Conservation (phyloP, 177 flowering plant species). For the Vitis hybrid region DNA sequence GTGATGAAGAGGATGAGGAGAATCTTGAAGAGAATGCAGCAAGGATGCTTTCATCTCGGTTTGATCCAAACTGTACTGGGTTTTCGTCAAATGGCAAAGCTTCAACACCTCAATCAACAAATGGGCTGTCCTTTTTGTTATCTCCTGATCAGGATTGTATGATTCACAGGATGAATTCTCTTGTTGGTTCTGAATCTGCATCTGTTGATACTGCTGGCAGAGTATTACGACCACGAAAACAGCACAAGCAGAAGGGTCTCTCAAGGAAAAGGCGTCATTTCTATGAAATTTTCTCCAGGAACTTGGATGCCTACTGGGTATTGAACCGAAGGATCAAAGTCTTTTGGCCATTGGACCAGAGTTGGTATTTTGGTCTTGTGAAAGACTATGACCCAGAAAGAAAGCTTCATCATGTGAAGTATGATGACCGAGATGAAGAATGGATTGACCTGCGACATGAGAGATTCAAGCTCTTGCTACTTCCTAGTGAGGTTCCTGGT, state of each 20-base stretch:
- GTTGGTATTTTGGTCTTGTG: slow-evolving; percentile 89
- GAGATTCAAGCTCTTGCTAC: slow-evolving; percentile 80
- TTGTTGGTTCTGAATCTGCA: slow-evolving; percentile 36
- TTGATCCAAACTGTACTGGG: slow-evolving; percentile 82
- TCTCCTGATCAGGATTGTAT: slow-evolving; percentile 26
- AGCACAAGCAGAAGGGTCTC: slow-evolving; percentile 41
- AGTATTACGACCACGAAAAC: slow-evolving; percentile 72
- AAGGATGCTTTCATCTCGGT: slow-evolving; percentile 95
- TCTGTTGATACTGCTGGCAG: slow-evolving; percentile 56
- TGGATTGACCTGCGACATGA: slow-evolving; percentile 82
- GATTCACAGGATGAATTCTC: slow-evolving; percentile 18
- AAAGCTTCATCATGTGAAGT: slow-evolving; percentile 85
- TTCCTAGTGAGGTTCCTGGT: slow-evolving; percentile 76
- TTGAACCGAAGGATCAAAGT: slow-evolving; percentile 77
- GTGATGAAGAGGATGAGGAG: slow-evolving; percentile 67
- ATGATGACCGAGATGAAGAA: slow-evolving; percentile 97
- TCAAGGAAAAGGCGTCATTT: slow-evolving; percentile 79
- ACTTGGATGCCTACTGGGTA: slow-evolving; percentile 74
- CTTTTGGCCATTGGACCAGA: slow-evolving; percentile 94
- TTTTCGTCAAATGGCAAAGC: slow-evolving; percentile 42
- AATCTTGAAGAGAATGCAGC: slow-evolving; percentile 98
- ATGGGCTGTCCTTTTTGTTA: slow-evolving; percentile 33
- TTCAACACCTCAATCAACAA: slow-evolving; percentile 25
- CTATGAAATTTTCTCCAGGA: slow-evolving; percentile 59
- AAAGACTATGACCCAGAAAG: slow-evolving; percentile 57